Conservation (phyloP, 371 early-diverging fungal genomes). For the Mycotypha africana region DNA sequence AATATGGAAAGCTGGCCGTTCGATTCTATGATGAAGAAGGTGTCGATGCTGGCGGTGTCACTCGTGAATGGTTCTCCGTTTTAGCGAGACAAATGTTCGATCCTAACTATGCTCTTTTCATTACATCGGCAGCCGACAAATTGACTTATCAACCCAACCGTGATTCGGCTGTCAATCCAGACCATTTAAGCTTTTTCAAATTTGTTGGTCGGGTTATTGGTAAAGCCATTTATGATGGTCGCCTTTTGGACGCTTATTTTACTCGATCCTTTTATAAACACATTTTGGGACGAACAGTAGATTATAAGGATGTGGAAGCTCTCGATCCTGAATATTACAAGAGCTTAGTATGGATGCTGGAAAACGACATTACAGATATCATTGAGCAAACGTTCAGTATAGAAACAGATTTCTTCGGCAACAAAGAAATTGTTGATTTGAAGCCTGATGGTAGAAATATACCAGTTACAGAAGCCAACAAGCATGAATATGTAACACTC, state of each 20-base stretch:
- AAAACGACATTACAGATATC: conserved; percentile 95
- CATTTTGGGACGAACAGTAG: conserved; percentile 87
- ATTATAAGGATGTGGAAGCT: conserved; percentile 96
- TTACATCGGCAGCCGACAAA: conserved; percentile 91
- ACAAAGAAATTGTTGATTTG: conserved; percentile 79
- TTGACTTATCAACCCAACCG: conserved; percentile 97
- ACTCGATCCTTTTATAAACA: conserved; percentile 98
- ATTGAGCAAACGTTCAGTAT: conserved; percentile 93
- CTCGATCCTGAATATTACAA: conserved; percentile 97
- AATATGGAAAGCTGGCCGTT: conserved; percentile 90
- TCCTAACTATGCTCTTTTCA: conserved; percentile 97
- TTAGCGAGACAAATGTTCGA: conserved; percentile 98
- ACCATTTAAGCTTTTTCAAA: conserved; percentile 95
- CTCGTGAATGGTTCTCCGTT: conserved; percentile 98
- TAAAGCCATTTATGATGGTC: conserved; percentile 96
- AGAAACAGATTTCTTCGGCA: conserved; percentile 94
- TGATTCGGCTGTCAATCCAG: conserved; percentile 90
- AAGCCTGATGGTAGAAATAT: conserved; percentile 89
- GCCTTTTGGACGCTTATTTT: conserved; percentile 94
- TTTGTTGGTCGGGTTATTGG: conserved; percentile 99
- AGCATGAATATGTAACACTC: conserved; percentile 93
- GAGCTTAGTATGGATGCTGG: conserved; percentile 95
- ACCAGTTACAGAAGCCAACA: conserved; percentile 94
- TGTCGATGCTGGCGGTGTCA: conserved; percentile 98
- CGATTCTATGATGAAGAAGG: conserved; percentile 98